Evolutionary conservation across 1,139 yeast species (phyloP).

Genomic region (Yamadazyma trypodendri): DNA sequence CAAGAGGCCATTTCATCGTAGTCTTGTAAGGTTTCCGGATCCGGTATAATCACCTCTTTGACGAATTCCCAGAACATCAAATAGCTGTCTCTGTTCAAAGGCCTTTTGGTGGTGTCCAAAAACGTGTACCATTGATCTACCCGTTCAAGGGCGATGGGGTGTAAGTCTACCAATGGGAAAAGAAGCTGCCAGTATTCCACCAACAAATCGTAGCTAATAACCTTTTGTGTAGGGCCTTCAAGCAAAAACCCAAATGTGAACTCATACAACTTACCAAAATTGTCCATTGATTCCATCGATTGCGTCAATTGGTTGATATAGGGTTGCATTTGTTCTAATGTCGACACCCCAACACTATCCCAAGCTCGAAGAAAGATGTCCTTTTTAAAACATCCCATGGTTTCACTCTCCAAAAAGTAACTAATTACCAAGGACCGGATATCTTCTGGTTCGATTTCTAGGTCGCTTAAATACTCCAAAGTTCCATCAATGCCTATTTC

Average conservation of each 20-base stretch:
- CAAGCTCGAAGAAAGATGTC: slow-evolving; percentile 56
- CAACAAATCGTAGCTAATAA: slow-evolving; percentile 63
- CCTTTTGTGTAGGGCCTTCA: slow-evolving; percentile 56
- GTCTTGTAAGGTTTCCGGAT: slow-evolving; percentile 44
- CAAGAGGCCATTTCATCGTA: slow-evolving; percentile 86
- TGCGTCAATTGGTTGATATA: slow-evolving; percentile 32
- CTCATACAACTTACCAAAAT: slow-evolving; percentile 47
- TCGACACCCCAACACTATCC: slow-evolving; percentile 37
- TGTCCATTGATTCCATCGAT: slow-evolving; percentile 9
- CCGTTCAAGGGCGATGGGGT: slow-evolving; percentile 20
- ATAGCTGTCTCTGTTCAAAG: slow-evolving; percentile 77
- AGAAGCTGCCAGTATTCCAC: slow-evolving; percentile 76
- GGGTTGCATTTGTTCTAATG: slow-evolving; percentile 50
- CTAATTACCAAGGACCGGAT: slow-evolving; percentile 68
- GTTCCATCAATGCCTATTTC: slow-evolving; percentile 74
- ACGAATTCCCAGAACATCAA: slow-evolving; percentile 74
- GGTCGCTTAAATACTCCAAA: slow-evolving; percentile 59
- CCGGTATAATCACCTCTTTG: slow-evolving; percentile 45
- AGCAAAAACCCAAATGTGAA: slow-evolving; percentile 69
- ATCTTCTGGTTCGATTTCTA: slow-evolving; percentile 74
- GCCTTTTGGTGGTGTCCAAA: slow-evolving; percentile 25
- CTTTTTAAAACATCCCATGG: slow-evolving; percentile 58
- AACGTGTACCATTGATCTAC: slow-evolving; percentile 56
- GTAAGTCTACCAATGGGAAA: slow-evolving; percentile 28
- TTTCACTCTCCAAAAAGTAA: slow-evolving; percentile 62